Evolutionary conservation across 768 basidiomycete genomes (phyloP).

Genomic region (Dioszegia crocea): DNA sequence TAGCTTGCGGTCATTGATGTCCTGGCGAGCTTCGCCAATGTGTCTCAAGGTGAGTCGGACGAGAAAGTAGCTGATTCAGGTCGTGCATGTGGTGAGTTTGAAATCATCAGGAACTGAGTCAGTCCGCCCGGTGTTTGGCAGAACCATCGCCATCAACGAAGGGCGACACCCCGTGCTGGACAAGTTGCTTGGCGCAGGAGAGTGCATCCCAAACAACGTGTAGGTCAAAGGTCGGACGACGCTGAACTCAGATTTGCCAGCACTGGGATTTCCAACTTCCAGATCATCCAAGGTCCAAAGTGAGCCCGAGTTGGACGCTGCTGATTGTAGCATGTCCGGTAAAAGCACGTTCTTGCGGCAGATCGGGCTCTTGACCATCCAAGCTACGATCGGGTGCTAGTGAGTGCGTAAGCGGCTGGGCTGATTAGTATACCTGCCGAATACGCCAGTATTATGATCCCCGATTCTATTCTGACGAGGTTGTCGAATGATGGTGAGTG

Average conservation of each 20-base stretch:
- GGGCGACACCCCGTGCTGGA: slow-evolving; percentile 87
- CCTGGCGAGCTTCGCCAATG: slow-evolving; percentile 80
- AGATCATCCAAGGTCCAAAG: slow-evolving; percentile 80
- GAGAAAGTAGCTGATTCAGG: slow-evolving; percentile 5
- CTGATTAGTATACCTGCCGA: slow-evolving; percentile 69
- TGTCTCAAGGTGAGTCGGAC: slow-evolving; percentile 65
- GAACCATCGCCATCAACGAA: slow-evolving; percentile 60
- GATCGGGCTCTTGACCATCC: slow-evolving; percentile 71
- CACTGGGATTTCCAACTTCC: slow-evolving; percentile 70
- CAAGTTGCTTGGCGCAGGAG: slow-evolving; percentile 62
- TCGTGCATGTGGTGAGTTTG: background rate
- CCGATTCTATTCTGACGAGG: slow-evolving; percentile 77
- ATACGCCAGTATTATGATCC: slow-evolving; percentile 85
- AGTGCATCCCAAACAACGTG: slow-evolving; percentile 80
- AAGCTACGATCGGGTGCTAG: slow-evolving; percentile 87
- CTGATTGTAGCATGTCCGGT: slow-evolving; percentile 64
- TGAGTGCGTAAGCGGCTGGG: slow-evolving; percentile 19
- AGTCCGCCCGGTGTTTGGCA: slow-evolving; percentile 64
- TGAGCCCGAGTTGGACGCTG: slow-evolving; percentile 10
- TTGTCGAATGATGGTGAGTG: slow-evolving; percentile 72
- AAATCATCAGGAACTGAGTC: background rate
- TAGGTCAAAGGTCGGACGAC: slow-evolving; percentile 51
- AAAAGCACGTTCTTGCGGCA: slow-evolving; percentile 93
- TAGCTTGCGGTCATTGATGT: slow-evolving; percentile 86
- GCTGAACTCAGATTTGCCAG: slow-evolving; percentile 24